Evolutionary conservation across 371 early-diverging fungal species (phyloP), one percentile per base, ranked within the genome.

Genomic region (Circinella umbellata): DNA sequence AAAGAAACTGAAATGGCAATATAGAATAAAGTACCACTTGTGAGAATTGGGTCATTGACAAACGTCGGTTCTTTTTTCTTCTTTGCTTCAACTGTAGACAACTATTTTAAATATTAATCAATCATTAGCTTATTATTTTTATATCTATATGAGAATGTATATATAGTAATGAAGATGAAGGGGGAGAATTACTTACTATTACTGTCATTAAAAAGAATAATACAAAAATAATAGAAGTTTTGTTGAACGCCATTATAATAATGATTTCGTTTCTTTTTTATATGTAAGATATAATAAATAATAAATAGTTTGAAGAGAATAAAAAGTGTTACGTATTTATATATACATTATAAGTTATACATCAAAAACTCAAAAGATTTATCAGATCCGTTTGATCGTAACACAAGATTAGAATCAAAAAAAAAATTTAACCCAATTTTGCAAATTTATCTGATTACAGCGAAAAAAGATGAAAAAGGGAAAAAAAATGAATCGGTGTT

Each of bases 1-100:
- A 70, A 69, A 4, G 76, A 73, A 47, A 76, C 54, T 14, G 76
- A 66, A 10, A 76, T 53, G 37, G 64, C 76, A 60, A 76, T 54
- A 18, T 76, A 76, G 36, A 76, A 76, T 20, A 76, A 57, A 18
- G 73, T 70, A 20, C 76, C 76, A 18, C 17, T 70, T 1, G 46
- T 61, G 47, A 72, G 35, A 36, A 73, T 72, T 10, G 59, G 27
- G 17, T 63, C 46, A 11, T 63, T 18, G 10, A 47, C 15, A 38
- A 42, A 63, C 3, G 9, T 48, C 4, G 39, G 17, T 38, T 35
- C 57, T 34, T 51, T 11, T 4, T 48, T 47, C 11, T 65, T 49
- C 9, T 4, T 51, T 57, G 57, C 57, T 57, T 57, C 57, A 5
- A n/a, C 57, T 13, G 34, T 27, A 27, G 11, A 5, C 27, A 57